Conservation (phyloP, 768 basidiomycete genomes). For the Boletus subcaerulescens region DNA sequence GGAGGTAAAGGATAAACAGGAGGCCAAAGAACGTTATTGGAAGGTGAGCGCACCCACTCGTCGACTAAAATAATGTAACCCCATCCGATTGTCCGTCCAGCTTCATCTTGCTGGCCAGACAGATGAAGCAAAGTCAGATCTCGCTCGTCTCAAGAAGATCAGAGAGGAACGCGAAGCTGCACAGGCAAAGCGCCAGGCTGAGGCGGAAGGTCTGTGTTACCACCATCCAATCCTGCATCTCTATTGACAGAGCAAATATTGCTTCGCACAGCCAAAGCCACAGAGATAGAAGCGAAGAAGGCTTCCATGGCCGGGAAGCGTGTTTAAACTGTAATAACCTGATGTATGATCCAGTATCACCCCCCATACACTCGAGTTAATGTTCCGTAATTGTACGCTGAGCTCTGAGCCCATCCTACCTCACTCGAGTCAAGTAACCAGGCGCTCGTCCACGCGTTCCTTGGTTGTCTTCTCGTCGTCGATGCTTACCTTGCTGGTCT, state of each 20-base stretch:
- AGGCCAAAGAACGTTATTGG: constrained; percentile 84
- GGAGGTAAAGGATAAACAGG: constrained; percentile 90
- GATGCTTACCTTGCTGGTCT: no score
- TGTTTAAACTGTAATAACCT: constrained; percentile 1
- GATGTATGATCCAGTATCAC: constrained; percentile 2
- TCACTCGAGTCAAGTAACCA: no score
- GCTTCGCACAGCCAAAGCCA: constrained; percentile 51
- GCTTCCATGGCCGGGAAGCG: constrained; percentile 31
- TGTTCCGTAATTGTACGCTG: no score
- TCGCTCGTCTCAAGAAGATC: constrained; percentile 83
- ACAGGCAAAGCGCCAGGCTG: constrained; percentile 83
- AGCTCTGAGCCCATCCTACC: no score
- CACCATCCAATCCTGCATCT: not conserved
- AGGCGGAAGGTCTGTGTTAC: constrained; percentile 65
- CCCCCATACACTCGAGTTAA: not conserved
- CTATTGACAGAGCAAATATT: not conserved
- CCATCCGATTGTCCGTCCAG: constrained; percentile 33
- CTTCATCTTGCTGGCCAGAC: constrained; percentile 83
- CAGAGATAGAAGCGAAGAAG: constrained; percentile 60
- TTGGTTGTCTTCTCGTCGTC: no score
- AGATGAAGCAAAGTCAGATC: constrained; percentile 83
- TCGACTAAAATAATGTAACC: not conserved
- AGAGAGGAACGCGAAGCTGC: constrained; percentile 85
- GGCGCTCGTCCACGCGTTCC: no score
- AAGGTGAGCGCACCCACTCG: constrained; percentile 49